Conservation (phyloP, 2,329 filamentous ascomycete species). For the Penicillium sp. region DNA sequence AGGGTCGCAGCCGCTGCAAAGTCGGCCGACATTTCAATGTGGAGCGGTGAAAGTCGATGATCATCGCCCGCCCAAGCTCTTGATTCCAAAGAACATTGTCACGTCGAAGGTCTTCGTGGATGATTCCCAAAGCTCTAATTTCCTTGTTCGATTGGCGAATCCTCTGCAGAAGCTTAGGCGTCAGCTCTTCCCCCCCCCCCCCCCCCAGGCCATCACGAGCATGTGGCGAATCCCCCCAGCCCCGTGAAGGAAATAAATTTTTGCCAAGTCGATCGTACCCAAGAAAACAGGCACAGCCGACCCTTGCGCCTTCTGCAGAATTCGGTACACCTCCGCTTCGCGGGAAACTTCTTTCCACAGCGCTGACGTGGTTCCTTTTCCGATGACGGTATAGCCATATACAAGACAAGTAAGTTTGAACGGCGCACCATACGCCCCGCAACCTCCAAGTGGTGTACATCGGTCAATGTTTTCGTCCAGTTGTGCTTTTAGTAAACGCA, state of each 20-base stretch:
- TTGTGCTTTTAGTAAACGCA: constrained; percentile 20
- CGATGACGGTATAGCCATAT: constrained; percentile 25
- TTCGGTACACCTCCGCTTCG: constrained; percentile 7
- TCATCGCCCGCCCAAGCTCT: constrained; percentile 4
- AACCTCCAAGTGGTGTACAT: constrained; percentile 19
- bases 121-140: background rate
- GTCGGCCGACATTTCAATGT: background rate
- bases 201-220: constrained; percentile 26
- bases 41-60: constrained; percentile 3
- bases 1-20: background rate
- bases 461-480: constrained; percentile 23
- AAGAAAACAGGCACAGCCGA: constrained; percentile 12
- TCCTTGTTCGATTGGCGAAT: background rate
- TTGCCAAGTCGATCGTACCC: constrained; percentile 9
- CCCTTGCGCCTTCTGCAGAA: constrained; percentile 5
- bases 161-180: background rate
- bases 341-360: constrained; percentile 9
- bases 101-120: constrained; percentile 3
- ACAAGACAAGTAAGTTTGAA: constrained; percentile 25
- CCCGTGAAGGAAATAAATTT: constrained; percentile 25
- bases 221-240: no score
- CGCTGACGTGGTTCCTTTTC: constrained; percentile 25
- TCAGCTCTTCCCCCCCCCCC: background rate
- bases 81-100: constrained; percentile 4
- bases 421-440: constrained; percentile 22